These are phyloP conservation scores for Corymbia calophylla DNA, from an alignment of 441 rosid species.

Conservation along the genomic window DNA sequence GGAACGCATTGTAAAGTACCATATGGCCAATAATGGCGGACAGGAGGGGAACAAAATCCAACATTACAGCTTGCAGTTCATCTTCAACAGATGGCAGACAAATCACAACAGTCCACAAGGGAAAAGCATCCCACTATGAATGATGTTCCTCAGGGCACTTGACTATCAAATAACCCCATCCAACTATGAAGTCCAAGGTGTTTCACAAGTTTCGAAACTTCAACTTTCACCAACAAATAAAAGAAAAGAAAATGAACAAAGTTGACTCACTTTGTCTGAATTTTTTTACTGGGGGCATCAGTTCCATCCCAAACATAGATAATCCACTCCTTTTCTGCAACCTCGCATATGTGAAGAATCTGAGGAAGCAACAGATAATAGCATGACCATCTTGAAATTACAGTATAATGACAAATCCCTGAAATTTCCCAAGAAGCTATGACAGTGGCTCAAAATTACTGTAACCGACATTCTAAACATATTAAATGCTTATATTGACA, in stretches of 20 bases:
- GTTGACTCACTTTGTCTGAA: slow-evolving; percentile 47
- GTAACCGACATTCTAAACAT: neutral
- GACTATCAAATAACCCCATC: neutral
- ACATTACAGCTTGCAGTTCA: neutral
- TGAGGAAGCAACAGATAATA: slow-evolving; percentile 20
- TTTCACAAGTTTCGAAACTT: neutral
- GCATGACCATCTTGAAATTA: neutral
- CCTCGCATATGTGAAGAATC: slow-evolving; percentile 55
- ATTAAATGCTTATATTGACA: neutral
- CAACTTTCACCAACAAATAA: neutral
- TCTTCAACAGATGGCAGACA: neutral
- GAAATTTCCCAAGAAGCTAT: neutral
- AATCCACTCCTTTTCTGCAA: slow-evolving; percentile 28
- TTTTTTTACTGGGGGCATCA: slow-evolving; percentile 53
- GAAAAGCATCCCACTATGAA: neutral
- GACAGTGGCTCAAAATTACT: neutral
- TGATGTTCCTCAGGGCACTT: neutral
- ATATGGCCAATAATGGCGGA: neutral
- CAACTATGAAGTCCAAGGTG: neutral
- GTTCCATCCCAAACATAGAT: slow-evolving; percentile 93
- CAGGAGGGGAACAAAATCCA: neutral
- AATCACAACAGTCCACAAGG: neutral
- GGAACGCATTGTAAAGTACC: neutral
- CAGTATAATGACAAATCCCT: neutral
- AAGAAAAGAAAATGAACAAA: neutral